These are phyloP conservation scores for Anthracocystis walkeri DNA, from an alignment of 1,284 basidiomycete species.

Conservation along the genomic window DNA sequence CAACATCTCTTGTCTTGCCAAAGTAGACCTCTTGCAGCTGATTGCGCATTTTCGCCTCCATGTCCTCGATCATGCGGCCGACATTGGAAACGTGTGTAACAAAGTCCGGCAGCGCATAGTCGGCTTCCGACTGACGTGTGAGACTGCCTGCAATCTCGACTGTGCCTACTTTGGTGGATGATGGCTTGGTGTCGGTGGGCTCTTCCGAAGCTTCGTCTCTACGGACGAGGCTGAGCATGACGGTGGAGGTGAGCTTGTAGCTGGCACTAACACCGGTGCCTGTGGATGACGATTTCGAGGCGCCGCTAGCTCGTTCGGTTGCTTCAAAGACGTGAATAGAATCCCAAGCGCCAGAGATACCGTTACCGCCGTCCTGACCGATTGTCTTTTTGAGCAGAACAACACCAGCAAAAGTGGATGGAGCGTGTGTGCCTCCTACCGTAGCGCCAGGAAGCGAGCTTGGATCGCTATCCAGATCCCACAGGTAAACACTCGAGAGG, in stretches of 20 bases:
- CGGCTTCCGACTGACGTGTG: slow-evolving; percentile 87
- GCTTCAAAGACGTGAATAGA: slow-evolving; percentile 98
- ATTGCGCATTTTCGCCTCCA: slow-evolving; percentile 99
- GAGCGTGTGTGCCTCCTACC: slow-evolving; percentile 67
- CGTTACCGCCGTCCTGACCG: slow-evolving; percentile 47
- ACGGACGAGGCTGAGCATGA: slow-evolving; percentile 92
- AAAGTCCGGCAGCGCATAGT: slow-evolving; percentile 54
- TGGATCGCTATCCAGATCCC: slow-evolving; percentile 88
- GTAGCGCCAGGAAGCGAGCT: slow-evolving; percentile 36
- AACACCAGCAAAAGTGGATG: slow-evolving; percentile 87
- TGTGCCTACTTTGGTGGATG: slow-evolving; percentile 74
- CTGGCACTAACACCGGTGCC: slow-evolving; percentile 81
- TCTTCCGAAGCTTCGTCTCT: slow-evolving; percentile 72
- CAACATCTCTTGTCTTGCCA: slow-evolving; percentile 95
- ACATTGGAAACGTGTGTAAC: slow-evolving; percentile 88
- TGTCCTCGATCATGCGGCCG: slow-evolving; percentile 94
- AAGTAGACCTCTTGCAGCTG: slow-evolving; percentile 87
- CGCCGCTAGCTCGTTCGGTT: slow-evolving; percentile 75
- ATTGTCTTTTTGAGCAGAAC: slow-evolving; percentile 89
- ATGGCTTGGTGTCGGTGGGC: slow-evolving; percentile 22
- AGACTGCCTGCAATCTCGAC: slow-evolving; percentile 92
- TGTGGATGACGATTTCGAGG: slow-evolving; percentile 23
- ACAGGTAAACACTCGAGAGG: slow-evolving; percentile 95
- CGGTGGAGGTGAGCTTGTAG: slow-evolving; percentile 96
- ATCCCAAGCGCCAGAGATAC: slow-evolving; percentile 84